These are phyloP conservation scores for Flammula alnicola DNA, from an alignment of 1,284 basidiomycete species.

Conservation along the genomic window DNA sequence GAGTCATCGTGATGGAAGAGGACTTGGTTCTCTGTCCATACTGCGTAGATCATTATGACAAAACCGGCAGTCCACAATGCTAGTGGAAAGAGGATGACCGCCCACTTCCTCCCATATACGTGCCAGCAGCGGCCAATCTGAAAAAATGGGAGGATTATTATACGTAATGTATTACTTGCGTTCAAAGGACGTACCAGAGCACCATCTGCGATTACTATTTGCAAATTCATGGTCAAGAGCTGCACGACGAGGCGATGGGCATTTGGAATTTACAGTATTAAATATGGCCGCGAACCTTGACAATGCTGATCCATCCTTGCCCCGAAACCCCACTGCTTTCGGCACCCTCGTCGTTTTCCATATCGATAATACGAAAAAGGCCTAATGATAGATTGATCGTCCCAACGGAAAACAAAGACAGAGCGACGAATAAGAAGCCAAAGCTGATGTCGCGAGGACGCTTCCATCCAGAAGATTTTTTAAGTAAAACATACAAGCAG, in stretches of 20 bases:
- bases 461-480: constrained; percentile 8
- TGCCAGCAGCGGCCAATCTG: constrained; percentile 12
- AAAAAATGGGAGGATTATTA: neutral
- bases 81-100: constrained; percentile 6
- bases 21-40: constrained; percentile 3
- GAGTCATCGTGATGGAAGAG: neutral
- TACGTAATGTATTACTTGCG: neutral
- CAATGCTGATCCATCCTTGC: constrained; percentile 4
- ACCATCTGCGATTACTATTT: constrained; percentile 8
- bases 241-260: no score
- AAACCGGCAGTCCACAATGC: constrained; percentile 5
- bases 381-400: constrained; percentile 4
- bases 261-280: no score
- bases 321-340: neutral
- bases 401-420: constrained; percentile 4
- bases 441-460: neutral
- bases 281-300: no score
- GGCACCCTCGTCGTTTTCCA: neutral
- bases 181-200: constrained; percentile 3
- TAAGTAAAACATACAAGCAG: constrained; percentile 5
- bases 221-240: constrained; percentile 5
- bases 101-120: constrained; percentile 6
- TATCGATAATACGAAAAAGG: constrained; percentile 3
- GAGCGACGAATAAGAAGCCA: constrained; percentile 4
- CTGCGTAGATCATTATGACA: constrained; percentile 4